A percentile compares a stretch with the other conserved stretches of the same genome.
phyloP scores from a whole-genome alignment of 83 land plant genomes.

The Isoetes engelmannii region DNA sequence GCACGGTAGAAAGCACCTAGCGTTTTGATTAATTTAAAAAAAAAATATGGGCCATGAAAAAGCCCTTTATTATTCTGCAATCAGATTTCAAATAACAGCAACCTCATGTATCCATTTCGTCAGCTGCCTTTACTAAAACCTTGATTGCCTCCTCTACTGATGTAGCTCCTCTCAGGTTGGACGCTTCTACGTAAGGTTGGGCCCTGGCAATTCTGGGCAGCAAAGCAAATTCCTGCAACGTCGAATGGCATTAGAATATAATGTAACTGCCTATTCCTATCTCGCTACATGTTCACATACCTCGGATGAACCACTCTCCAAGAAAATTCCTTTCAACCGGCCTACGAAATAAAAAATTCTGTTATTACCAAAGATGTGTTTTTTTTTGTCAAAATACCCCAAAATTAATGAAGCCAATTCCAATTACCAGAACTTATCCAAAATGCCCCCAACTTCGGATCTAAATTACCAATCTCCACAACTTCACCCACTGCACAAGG shows the following conservation, averaged over 20 bases:
- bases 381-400: neutral
- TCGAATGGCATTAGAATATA: neutral
- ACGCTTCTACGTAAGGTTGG: slow-evolving; percentile 56
- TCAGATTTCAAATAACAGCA: no score
- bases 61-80: no score
- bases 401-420: neutral
- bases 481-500: slow-evolving; percentile 62
- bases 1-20: no score
- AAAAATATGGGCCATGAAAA: no score
- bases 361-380: slow-evolving; percentile 1
- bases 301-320: slow-evolving; percentile 84
- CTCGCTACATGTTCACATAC: slow-evolving; percentile 23
- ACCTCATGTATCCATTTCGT: no score
- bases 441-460: slow-evolving; percentile 65
- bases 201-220: slow-evolving; percentile 61
- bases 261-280: neutral
- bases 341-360: slow-evolving; percentile 29
- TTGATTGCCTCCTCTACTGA: slow-evolving; percentile 56
- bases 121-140: no score
- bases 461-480: slow-evolving; percentile 72
- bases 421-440: slow-evolving; percentile 68
- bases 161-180: slow-evolving; percentile 47
- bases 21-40: no score
- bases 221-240: slow-evolving; percentile 54
- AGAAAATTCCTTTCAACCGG: slow-evolving; percentile 63